Evolutionary conservation across 2,329 filamentous ascomycete species (phyloP).

Genomic region (Aureobasidium sp.): DNA sequence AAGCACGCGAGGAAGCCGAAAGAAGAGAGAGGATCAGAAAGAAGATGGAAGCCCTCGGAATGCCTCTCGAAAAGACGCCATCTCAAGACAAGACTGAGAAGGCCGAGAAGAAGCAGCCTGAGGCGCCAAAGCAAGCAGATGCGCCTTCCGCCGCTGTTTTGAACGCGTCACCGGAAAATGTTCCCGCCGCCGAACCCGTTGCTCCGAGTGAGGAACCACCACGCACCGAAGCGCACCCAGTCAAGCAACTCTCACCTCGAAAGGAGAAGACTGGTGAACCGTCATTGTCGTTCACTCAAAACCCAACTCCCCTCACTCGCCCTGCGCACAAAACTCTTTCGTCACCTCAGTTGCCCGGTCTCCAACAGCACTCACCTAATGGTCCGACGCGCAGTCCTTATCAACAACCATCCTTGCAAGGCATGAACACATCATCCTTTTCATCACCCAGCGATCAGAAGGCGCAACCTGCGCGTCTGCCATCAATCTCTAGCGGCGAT

Average conservation of each 20-base stretch:
- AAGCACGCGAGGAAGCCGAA: slow-evolving; percentile 63
- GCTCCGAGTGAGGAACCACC: slow-evolving; percentile 6
- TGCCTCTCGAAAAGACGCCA: slow-evolving; percentile 29
- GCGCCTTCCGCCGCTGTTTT: slow-evolving; percentile 6
- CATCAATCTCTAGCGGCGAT: slow-evolving; percentile 14
- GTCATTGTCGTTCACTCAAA: slow-evolving; percentile 27
- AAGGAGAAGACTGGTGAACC: slow-evolving; percentile 7
- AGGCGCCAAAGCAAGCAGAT: background rate
- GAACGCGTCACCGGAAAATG: slow-evolving; percentile 13
- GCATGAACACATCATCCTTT: slow-evolving; percentile 40
- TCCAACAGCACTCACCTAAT: slow-evolving; percentile 9
- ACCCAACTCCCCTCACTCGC: slow-evolving; percentile 34
- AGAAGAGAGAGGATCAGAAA: slow-evolving; percentile 60
- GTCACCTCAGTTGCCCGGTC: slow-evolving; percentile 8
- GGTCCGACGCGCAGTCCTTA: slow-evolving; percentile 4
- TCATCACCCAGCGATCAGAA: slow-evolving; percentile 29
- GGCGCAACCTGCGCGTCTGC: slow-evolving; percentile 22
- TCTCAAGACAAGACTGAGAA: slow-evolving; percentile 15
- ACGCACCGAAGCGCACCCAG: slow-evolving; percentile 15
- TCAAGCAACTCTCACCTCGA: slow-evolving; percentile 1
- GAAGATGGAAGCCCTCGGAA: slow-evolving; percentile 62
- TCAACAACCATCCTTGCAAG: slow-evolving; percentile 6
- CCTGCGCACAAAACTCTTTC: background rate
- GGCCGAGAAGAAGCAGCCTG: background rate
- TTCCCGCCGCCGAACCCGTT: slow-evolving; percentile 15